Evolutionary conservation across 2,329 filamentous ascomycete species (phyloP).

Genomic region (Corynespora cassiicola): DNA sequence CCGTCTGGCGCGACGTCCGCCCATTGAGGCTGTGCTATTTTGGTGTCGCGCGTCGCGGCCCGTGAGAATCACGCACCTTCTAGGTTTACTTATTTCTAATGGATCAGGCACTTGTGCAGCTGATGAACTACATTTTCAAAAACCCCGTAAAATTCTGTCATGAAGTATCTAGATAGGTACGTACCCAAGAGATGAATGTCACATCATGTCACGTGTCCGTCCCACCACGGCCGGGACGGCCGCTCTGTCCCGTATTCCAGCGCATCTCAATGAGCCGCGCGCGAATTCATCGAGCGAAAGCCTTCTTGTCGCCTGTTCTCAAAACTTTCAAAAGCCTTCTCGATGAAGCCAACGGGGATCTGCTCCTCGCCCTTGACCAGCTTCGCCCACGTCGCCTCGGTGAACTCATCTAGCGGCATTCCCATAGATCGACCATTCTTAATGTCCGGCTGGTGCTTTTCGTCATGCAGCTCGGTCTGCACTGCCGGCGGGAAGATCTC

Average conservation of each 20-base stretch:
- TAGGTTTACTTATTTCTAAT: too few relatives aligned
- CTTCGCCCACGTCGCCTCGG: constrained; percentile 55
- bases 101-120: too few relatives aligned
- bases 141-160: too few relatives aligned
- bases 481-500: constrained; percentile 64
- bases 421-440: constrained; percentile 58
- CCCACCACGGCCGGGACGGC: too few relatives aligned
- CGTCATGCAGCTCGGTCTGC: constrained; percentile 64
- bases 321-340: constrained; percentile 51
- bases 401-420: constrained; percentile 62
- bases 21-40: constrained; percentile 3
- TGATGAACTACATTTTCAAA: too few relatives aligned
- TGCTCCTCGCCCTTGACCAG: constrained; percentile 58
- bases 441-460: constrained; percentile 61
- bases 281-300: constrained; percentile 35
- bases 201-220: too few relatives aligned
- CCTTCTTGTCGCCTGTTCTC: constrained; percentile 56
- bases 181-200: too few relatives aligned
- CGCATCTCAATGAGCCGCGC: too few relatives aligned
- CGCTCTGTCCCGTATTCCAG: too few relatives aligned
- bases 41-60: not conserved
- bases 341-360: constrained; percentile 56
- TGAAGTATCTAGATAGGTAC: too few relatives aligned
- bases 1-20: too few relatives aligned
- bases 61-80: too few relatives aligned